A percentile compares a stretch with the other conserved stretches of the same genome.
These are phyloP conservation scores for Ophiobolus disseminans DNA, from an alignment of 2,329 filamentous ascomycete species.

Conservation along the genomic window DNA sequence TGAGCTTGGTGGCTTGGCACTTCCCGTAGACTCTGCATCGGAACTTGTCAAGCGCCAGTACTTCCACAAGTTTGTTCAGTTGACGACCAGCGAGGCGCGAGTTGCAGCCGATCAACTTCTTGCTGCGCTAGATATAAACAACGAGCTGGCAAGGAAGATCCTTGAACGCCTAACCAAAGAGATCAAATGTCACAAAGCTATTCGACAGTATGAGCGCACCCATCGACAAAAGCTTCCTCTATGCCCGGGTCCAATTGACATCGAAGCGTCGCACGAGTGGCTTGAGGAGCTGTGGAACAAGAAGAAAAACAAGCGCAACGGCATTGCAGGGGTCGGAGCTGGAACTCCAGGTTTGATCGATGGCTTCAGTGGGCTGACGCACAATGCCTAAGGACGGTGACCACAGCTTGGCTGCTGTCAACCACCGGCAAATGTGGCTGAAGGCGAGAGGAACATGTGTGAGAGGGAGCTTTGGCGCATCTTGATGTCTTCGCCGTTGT, in stretches of 20 bases:
- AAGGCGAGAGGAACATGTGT: constrained; percentile 11
- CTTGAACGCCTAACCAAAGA: constrained; percentile 29
- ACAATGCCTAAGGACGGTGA: background rate
- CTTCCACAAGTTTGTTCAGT: constrained; percentile 23
- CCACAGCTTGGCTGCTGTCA: background rate
- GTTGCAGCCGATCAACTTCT: constrained; percentile 14
- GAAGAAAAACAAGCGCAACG: constrained; percentile 28
- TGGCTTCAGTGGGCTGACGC: constrained; percentile 6
- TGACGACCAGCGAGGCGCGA: constrained; percentile 12
- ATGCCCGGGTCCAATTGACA: constrained; percentile 30
- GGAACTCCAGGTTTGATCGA: constrained; percentile 10
- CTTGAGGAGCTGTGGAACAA: constrained; percentile 28
- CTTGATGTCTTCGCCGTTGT: constrained; percentile 4
- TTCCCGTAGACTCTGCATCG: constrained; percentile 19
- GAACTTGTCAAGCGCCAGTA: constrained; percentile 34
- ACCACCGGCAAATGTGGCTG: constrained; percentile 6
- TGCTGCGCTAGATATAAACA: constrained; percentile 1
- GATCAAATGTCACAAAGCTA: constrained; percentile 22
- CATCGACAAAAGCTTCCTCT: constrained; percentile 31
- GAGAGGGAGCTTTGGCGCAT: background rate
- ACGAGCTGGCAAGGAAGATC: constrained; percentile 17
- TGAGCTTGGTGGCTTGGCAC: constrained; percentile 28
- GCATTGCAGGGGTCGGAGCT: constrained; percentile 18
- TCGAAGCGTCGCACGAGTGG: constrained; percentile 32
- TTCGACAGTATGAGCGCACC: constrained; percentile 32